Evolutionary conservation across 1,284 basidiomycete species (phyloP).

Genomic region (Xerocomus nothofagi): DNA sequence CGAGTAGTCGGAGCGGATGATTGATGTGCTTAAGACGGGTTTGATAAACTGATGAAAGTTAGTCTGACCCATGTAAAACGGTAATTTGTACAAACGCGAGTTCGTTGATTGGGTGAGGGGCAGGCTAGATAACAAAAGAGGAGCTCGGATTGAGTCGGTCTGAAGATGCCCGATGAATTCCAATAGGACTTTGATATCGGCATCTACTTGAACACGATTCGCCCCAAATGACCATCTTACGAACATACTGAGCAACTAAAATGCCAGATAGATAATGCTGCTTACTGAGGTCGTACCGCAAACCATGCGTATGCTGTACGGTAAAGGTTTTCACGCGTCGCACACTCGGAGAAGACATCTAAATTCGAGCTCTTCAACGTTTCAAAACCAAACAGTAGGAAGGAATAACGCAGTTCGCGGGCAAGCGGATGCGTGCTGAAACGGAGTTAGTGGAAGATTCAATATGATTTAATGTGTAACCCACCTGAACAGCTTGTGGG

Average conservation of each 20-base stretch:
- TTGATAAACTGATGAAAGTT: conserved; percentile 50
- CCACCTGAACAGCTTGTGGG: conserved; percentile 74
- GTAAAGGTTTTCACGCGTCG: conserved; percentile 79
- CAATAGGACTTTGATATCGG: conserved; percentile 84
- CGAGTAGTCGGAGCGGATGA: conserved; percentile 74
- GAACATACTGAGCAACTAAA: conserved; percentile 3
- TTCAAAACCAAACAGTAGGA: conserved; percentile 93
- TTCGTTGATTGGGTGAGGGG: conserved; percentile 49
- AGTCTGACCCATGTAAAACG: conserved; percentile 2
- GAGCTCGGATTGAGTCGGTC: conserved; percentile 68
- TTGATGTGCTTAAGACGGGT: conserved; percentile 63
- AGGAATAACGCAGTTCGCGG: conserved; percentile 85
- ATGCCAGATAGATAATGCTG: conserved; percentile 7
- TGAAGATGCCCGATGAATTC: conserved; percentile 83
- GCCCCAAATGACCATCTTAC: conserved; percentile 92
- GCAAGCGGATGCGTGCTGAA: conserved; percentile 88
- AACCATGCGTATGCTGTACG: conserved; percentile 90
- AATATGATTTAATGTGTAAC: conserved; percentile 14
- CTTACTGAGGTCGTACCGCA: conserved; percentile 82
- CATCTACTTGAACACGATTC: conserved; percentile 85
- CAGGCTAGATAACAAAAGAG: conserved; percentile 70
- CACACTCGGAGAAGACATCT: conserved; percentile 82
- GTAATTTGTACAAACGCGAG: conserved; percentile 41
- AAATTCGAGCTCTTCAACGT: conserved; percentile 85
- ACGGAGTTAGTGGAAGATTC: background rate